Percentiles rank a stretch among this genome's conserved stretches.
Conservation (phyloP, 192 early-diverging fungal genomes). For the Rhizophagus sp. region DNA sequence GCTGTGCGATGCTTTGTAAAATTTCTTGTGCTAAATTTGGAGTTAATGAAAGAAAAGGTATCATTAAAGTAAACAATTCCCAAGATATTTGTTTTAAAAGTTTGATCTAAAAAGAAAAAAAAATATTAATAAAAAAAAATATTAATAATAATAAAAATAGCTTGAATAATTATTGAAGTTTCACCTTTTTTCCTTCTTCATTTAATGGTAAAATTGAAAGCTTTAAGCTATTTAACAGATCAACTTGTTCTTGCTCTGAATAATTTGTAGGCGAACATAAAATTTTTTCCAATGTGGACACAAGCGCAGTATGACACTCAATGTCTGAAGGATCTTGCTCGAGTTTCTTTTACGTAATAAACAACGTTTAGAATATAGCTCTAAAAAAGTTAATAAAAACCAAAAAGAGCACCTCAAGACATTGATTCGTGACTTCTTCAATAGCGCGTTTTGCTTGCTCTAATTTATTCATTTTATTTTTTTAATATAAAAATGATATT, state of each 20-base stretch:
- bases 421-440: background rate
- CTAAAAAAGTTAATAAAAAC: background rate
- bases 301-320: background rate
- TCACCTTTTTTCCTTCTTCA: constrained; percentile 1
- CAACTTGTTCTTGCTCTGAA: constrained; percentile 5
- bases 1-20: constrained; percentile 3
- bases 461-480: background rate
- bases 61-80: constrained; percentile 1
- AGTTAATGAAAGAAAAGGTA: constrained; percentile 7
- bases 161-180: too few species aligned
- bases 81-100: constrained; percentile 12
- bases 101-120: background rate
- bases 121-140: background rate
- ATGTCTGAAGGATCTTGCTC: constrained; percentile 2
- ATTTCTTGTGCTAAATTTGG: constrained; percentile 16
- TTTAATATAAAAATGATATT: too few species aligned
- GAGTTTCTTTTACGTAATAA: background rate
- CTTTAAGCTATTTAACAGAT: background rate
- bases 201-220: background rate
- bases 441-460: background rate
- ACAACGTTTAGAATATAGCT: too few species aligned
- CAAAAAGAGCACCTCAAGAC: background rate
- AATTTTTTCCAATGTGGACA: background rate
- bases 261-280: background rate
- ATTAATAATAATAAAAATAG: background rate